These are phyloP conservation scores for Lojkania enalia DNA, from an alignment of 2,329 filamentous ascomycete species.

Conservation along the genomic window DNA sequence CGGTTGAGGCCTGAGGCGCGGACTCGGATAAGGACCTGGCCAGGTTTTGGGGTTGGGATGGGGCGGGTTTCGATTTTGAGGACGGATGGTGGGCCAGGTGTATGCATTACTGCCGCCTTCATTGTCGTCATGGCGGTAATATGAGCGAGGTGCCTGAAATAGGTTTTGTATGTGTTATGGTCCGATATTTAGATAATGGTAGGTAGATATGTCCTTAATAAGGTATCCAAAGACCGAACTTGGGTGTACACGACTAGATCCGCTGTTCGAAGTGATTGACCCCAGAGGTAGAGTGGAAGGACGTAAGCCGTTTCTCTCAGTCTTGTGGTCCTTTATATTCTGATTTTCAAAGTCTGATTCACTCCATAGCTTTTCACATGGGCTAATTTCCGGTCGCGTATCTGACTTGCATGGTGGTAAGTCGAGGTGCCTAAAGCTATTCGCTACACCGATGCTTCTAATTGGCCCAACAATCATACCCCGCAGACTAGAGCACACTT, in stretches of 20 bases:
- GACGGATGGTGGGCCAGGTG: slow-evolving; percentile 45
- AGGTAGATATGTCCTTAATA: neutral
- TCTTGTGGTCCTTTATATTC: no score
- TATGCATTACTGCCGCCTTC: slow-evolving; percentile 50
- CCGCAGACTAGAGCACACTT: no score
- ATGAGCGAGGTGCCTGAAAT: neutral
- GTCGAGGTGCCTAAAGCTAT: neutral
- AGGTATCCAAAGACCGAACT: neutral
- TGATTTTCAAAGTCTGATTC: neutral
- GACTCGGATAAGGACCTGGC: slow-evolving; percentile 49
- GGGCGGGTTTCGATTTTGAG: slow-evolving; percentile 46
- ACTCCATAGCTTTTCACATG: neutral
- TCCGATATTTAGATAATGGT: neutral
- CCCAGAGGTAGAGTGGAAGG: no score
- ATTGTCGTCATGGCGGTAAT: slow-evolving; percentile 34
- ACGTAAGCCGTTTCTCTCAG: no score
- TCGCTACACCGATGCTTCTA: no score
- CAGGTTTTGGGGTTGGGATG: slow-evolving; percentile 44
- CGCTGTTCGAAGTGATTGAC: no score
- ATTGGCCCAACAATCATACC: no score
- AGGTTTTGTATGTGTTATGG: neutral
- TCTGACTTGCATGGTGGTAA: neutral
- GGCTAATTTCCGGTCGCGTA: no score
- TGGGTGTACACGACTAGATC: neutral
- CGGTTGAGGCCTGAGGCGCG: slow-evolving; percentile 54